Evolutionary conservation across 2,329 filamentous ascomycete species (phyloP), one percentile per base, ranked within the genome.

Genomic region (Venturia effusa): DNA sequence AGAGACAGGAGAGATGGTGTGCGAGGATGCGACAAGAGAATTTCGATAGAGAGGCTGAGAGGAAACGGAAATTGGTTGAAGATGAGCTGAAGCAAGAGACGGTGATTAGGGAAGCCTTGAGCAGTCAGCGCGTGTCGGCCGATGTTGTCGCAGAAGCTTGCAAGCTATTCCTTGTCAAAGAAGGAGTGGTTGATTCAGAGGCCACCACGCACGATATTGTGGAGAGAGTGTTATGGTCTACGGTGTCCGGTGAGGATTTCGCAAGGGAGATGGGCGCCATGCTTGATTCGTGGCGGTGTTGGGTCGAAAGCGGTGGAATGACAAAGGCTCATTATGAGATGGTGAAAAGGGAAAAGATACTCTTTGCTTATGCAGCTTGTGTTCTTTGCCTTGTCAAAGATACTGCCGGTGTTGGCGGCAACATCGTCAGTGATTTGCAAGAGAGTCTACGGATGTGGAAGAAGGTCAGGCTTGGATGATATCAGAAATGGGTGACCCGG

Each of bases 361-460:
- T 61, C 6, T 71, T 71, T 64, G 63, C 67, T 6, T 57, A 70
- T 43, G 69, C 70, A 11, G 68, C 70, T 34, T 69, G 67, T 32
- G 64, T 71, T 34, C 61, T 70, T 10, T 66, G 65, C 30, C 61
- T 67, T 4, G 67, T 71, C 45, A 65, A 65, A 41, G 66, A 64
- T 22, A 68, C 66, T 55, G 64, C 67, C 13, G 68, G 64, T 59
- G 66, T 67, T 5, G 67, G 62, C 43, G 70, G 70, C 19, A 70
- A 66, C 54, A 67, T 72, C 32, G 69, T 70, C 13, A 67, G 66
- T 22, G 70, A 72, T 68, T 61, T 71, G 57, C 69, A 71, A 51
- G 70, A 71, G 51, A 71, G 70, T 60, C 66, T 71, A 64, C 66
- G 70, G 64, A 69, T 71, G 30, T 71, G 70, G 69, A 71, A 67